These are phyloP conservation scores for Podaxis sp. DNA, from an alignment of 768 basidiomycete species.

Conservation along the genomic window DNA sequence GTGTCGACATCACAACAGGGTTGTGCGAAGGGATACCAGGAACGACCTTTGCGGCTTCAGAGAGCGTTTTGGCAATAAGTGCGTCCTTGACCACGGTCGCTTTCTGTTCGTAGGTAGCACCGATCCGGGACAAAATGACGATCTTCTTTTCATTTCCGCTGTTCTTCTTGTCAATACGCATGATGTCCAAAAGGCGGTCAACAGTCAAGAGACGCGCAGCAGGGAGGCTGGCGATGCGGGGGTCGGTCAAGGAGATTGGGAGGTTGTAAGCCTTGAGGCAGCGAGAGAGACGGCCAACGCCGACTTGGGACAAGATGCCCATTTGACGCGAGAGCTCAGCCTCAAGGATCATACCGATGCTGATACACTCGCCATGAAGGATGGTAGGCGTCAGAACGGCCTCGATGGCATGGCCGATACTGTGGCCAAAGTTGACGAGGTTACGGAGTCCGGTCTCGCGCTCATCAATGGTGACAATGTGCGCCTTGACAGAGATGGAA, in stretches of 20 bases:
- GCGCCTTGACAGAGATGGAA: slow-evolving; percentile 92
- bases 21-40: slow-evolving; percentile 60
- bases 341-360: slow-evolving; percentile 95
- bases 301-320: slow-evolving; percentile 88
- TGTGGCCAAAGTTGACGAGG: slow-evolving; percentile 98
- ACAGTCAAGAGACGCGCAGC: slow-evolving; percentile 72
- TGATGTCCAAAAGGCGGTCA: slow-evolving; percentile 84
- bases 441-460: slow-evolving; percentile 96
- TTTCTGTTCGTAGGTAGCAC: slow-evolving; percentile 87
- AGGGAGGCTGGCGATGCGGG: slow-evolving; percentile 72
- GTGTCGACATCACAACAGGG: slow-evolving; percentile 78
- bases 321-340: slow-evolving; percentile 89
- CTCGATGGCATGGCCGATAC: slow-evolving; percentile 98
- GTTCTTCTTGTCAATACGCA: slow-evolving; percentile 98
- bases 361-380: slow-evolving; percentile 95
- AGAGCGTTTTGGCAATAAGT: slow-evolving; percentile 78
- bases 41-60: slow-evolving; percentile 75
- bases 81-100: slow-evolving; percentile 84
- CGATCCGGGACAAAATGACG: slow-evolving; percentile 88
- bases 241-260: slow-evolving; percentile 77
- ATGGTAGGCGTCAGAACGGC: slow-evolving; percentile 91
- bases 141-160: slow-evolving; percentile 90
- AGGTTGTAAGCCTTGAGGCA: slow-evolving; percentile 90
- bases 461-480: slow-evolving; percentile 96
- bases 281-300: slow-evolving; percentile 84